Evolutionary conservation across 805 yeast species (phyloP), one percentile per base, ranked within the genome.

Genomic region (Candida ficus): DNA sequence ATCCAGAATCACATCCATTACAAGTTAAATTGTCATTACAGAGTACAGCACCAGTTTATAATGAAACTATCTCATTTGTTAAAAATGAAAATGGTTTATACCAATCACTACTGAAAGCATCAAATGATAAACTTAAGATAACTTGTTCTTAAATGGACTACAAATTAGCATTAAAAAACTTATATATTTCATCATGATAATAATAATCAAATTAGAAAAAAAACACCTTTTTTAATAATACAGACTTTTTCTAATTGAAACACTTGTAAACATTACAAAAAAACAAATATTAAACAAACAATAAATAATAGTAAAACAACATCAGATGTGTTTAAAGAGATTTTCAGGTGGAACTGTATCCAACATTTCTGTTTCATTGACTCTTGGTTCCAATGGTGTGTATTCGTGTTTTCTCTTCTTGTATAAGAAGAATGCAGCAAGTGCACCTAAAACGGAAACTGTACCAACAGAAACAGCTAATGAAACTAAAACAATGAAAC

Each of bases 401-500:
- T 74, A 69, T 5, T 64, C 61, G 13, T 69, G 70, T 8, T 63
- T 57, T 30, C 67, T 58, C 38, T 62, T 61, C 38, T 58, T 65
- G 52, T 61, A 64, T 39, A 60, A 58, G 35, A 62, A 59, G 35
- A 53, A 49, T 7, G 58, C 67, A 27, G 71, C 71, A 5, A 66
- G 47, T 21, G 65, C 59, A 41, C 71, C 83, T 40, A 63, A 51
- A 16, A 58, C 58, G 35, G 63, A 55, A 29, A 70, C 57, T 1
- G 75, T 68, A 16, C 68, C 86, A 25, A 84, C 49, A 0, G 91
- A 78, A 40, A 80, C 64, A 0, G 89, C 93, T 31, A 81, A 67
- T 0, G 84, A 77, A 33, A 83, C 73, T 22, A 85, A 71, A 4
- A 81, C 88, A 22, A 83, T 80, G 50, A 72, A 80, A 0, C 93